Percentiles rank a stretch among this genome's conserved stretches.
Conservation (phyloP, 202 grass and related monocot species). For the Brachypodium distachyon region DNA sequence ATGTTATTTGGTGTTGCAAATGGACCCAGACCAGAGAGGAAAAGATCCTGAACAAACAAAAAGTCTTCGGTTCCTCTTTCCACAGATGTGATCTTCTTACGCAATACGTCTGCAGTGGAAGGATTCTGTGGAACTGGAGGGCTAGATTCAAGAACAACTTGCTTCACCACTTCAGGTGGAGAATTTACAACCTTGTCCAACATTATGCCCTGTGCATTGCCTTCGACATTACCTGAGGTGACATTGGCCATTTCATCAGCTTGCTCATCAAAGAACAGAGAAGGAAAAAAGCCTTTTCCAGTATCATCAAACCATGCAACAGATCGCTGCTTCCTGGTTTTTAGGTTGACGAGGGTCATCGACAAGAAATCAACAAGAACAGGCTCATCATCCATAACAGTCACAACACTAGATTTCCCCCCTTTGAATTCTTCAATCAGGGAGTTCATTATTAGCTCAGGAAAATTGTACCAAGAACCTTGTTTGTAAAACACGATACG, state of each 20-base stretch:
- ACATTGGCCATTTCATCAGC: conserved; percentile 20
- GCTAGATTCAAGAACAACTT: conserved; percentile 53
- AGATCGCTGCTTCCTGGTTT: conserved; percentile 60
- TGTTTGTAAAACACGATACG: conserved; percentile 61
- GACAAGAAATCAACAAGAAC: conserved; percentile 77
- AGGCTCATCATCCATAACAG: conserved; percentile 47
- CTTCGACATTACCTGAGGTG: conserved; percentile 12
- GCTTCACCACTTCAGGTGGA: conserved; percentile 50
- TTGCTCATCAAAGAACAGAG: conserved; percentile 63
- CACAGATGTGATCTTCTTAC: conserved; percentile 53
- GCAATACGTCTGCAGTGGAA: conserved; percentile 42
- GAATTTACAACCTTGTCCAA: conserved; percentile 21
- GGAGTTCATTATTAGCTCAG: conserved; percentile 48
- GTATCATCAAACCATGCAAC: conserved; percentile 82
- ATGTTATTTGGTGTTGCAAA: conserved; percentile 51
- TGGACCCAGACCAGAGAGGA: conserved; percentile 69
- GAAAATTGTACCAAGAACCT: conserved; percentile 56
- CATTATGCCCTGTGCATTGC: conserved; percentile 23
- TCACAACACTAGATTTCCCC: conserved; percentile 46
- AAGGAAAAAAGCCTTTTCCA: conserved; percentile 66
- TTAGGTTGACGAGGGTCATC: conserved; percentile 67
- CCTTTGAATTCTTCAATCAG: conserved; percentile 59
- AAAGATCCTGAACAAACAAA: conserved; percentile 45
- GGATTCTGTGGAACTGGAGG: conserved; percentile 20
- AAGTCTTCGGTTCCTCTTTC: conserved; percentile 47